A percentile compares a stretch with the other conserved stretches of the same genome.
Evolutionary conservation across 1,284 basidiomycete genomes (phyloP).

Genomic region (Macrocybe sp.): DNA sequence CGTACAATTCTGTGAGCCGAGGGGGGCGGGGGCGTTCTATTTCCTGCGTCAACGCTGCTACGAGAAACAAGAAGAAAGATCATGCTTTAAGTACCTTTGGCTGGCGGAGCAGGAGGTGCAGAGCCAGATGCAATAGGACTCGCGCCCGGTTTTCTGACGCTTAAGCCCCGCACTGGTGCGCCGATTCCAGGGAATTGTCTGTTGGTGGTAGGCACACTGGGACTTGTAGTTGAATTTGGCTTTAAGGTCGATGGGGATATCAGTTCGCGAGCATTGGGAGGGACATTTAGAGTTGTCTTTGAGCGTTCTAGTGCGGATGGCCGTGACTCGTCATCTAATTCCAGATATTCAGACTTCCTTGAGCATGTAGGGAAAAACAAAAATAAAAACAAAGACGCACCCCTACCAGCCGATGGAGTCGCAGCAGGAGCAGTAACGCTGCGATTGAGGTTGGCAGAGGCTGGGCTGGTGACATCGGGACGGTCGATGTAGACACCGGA

Average conservation of each 20-base stretch:
- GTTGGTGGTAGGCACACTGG: conserved; percentile 32
- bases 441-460: conserved; percentile 25
- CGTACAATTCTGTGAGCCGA: conserved; percentile 69
- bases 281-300: conserved; percentile 50
- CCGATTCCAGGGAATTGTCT: conserved; percentile 28
- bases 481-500: conserved; percentile 47
- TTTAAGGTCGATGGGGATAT: conserved; percentile 19
- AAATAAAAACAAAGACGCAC: conserved; percentile 6
- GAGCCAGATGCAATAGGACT: conserved; percentile 16
- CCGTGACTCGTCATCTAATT: conserved; percentile 23
- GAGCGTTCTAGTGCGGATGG: conserved; percentile 43
- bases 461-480: conserved; percentile 21
- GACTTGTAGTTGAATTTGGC: conserved; percentile 24
- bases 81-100: conserved; percentile 25
- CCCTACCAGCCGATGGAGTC: conserved; percentile 17
- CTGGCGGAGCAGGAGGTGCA: conserved; percentile 27
- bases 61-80: background rate
- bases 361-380: background rate
- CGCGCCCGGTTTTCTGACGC: conserved; percentile 36
- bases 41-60: background rate
- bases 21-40: conserved; percentile 20
- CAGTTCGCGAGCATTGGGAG: conserved; percentile 38
- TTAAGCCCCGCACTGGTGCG: conserved; percentile 43
- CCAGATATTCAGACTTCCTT: background rate
- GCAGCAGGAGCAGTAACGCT: conserved; percentile 33